A percentile compares a stretch with the other conserved stretches of the same genome.
Evolutionary conservation across 1,284 basidiomycete species (phyloP).

Genomic region (Cutaneotrichosporon curvatum): DNA sequence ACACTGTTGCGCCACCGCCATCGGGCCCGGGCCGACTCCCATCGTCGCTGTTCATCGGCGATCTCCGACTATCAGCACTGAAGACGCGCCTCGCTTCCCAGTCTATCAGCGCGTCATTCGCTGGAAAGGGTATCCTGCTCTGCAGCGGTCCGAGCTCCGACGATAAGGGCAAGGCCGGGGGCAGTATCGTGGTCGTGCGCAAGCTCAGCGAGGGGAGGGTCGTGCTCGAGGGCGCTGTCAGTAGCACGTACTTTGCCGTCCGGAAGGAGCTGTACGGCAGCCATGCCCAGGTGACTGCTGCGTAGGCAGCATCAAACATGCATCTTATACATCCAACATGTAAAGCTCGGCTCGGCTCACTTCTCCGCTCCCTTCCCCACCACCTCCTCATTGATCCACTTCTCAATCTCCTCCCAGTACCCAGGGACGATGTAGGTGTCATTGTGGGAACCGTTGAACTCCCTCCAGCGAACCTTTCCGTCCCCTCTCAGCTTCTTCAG

Average conservation of each 20-base stretch:
- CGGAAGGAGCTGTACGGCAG: slow-evolving; percentile 78
- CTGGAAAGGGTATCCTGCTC: slow-evolving; percentile 90
- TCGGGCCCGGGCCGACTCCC: slow-evolving; percentile 57
- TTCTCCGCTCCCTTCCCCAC: background rate
- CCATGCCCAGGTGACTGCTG: slow-evolving; percentile 67
- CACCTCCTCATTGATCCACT: slow-evolving; percentile 51
- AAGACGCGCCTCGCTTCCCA: slow-evolving; percentile 66
- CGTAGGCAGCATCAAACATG: slow-evolving; percentile 1
- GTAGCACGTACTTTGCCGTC: slow-evolving; percentile 80
- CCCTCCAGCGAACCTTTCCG: slow-evolving; percentile 51
- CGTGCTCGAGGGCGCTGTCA: slow-evolving; percentile 78
- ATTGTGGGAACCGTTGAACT: slow-evolving; percentile 67
- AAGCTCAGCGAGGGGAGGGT: slow-evolving; percentile 77
- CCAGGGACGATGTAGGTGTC: slow-evolving; percentile 62
- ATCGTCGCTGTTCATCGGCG: slow-evolving; percentile 88
- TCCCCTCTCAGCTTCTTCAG: slow-evolving; percentile 58
- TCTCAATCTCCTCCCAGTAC: slow-evolving; percentile 58
- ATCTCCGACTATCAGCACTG: slow-evolving; percentile 78
- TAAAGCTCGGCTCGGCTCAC: too few relatives aligned
- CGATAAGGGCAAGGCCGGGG: slow-evolving; percentile 58
- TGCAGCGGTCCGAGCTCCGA: too few relatives aligned
- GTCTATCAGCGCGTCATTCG: slow-evolving; percentile 79
- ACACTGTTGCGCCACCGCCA: background rate
- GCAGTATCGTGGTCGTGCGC: slow-evolving; percentile 71
- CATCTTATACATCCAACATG: too few relatives aligned